A percentile compares a stretch with the other conserved stretches of the same genome.
phyloP scores from a whole-genome alignment of 2,329 filamentous ascomycete genomes.

The Rhynchosporium agropyri region DNA sequence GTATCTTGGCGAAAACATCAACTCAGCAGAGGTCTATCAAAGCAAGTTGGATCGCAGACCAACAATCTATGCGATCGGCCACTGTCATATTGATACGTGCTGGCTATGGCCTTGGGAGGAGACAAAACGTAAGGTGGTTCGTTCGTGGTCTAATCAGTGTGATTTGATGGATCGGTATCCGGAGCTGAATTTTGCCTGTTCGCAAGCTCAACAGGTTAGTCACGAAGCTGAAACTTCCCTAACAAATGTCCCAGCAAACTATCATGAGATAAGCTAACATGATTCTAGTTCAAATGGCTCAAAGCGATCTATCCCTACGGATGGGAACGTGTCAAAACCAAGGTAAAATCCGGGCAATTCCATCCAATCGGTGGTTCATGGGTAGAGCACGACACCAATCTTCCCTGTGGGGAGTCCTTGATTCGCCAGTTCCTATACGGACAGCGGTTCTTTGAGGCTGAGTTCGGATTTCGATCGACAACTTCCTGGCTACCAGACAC shows the following conservation, averaged over 20 bases:
- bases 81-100: constrained; percentile 97
- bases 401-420: constrained; percentile 93
- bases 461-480: constrained; percentile 83
- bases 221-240: not conserved
- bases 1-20: constrained; percentile 79
- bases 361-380: constrained; percentile 96
- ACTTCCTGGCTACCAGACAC: constrained; percentile 99
- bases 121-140: constrained; percentile 92
- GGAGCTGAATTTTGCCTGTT: constrained; percentile 89
- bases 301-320: constrained; percentile 85
- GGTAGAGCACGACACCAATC: constrained; percentile 98
- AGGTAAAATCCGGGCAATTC: constrained; percentile 88
- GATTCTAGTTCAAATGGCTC: constrained; percentile 81
- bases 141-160: constrained; percentile 97
- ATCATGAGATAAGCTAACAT: not conserved
- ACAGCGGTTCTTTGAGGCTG: constrained; percentile 90
- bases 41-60: constrained; percentile 62
- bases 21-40: constrained; percentile 83
- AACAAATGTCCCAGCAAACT: not conserved
- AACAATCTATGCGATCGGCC: constrained; percentile 85
- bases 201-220: constrained; percentile 78
- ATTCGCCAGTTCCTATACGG: constrained; percentile 94
- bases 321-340: constrained; percentile 86
- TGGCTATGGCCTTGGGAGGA: constrained; percentile 99
- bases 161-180: constrained; percentile 94